Evolutionary conservation across 2,329 filamentous ascomycete species (phyloP), one percentile per base, ranked within the genome.

Genomic region (Fusarium sp.): DNA sequence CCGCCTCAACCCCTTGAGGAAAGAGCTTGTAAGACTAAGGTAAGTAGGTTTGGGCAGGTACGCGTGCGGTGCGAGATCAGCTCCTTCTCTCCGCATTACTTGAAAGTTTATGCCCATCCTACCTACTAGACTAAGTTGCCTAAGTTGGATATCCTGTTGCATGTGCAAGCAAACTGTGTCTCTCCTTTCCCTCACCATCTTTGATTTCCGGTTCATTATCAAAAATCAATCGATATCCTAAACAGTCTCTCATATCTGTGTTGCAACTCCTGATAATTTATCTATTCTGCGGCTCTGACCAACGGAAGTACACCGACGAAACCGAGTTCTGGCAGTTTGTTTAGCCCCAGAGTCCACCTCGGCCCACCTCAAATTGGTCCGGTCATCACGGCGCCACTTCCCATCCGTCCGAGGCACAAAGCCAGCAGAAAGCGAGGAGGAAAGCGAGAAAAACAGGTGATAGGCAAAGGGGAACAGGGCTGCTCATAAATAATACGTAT

Each of bases 401-500:
- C 70, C 70, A 70, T 73, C 70, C 57, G 70, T 56, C 70, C 70
- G 70, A 73, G 70, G 70, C 70, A 66, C 70, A 71, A 66, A 68
- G 68, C 68, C 59, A 72, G 68, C 63, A 68, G 44, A 68, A 72
- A 72, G 72, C 68, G 72, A 75, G 62, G 31, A 69, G 39, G 38
- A 72, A 41, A 58, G 44, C 51, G 44, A 58, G 49, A 56, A 66
- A 44, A 45, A 64, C 63, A 62, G 71, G 58, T 72, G 67, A 61
- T 61, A 60, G 45, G 41, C 45, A 42, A 61, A 72, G 51, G 63
- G 55, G 55, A 57, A 71, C 39, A 33, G 62, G 38, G 52, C 70
- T 61, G 49, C 39, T 73, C 61, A 72, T 74, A 72, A 63, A 66
- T 61, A 52, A n/a, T 9, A 33, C 33, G 33, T 33, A 58, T 60